A percentile compares a stretch with the other conserved stretches of the same genome.
Evolutionary conservation across 495 filamentous ascomycete species (phyloP).

Genomic region (Penicillium coffeae): DNA sequence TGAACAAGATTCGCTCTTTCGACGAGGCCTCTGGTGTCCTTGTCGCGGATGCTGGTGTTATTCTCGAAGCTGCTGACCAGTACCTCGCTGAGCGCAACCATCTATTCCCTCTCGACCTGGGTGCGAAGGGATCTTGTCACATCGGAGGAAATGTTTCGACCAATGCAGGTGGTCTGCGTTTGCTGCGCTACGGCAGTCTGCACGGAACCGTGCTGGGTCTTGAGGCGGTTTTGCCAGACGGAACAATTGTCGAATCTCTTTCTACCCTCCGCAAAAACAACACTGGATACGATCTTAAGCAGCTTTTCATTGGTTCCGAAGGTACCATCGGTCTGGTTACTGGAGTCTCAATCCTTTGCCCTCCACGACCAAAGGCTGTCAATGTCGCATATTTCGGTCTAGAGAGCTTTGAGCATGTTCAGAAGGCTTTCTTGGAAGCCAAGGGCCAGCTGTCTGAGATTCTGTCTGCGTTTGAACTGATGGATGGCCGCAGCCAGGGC

Average conservation of each 20-base stretch:
- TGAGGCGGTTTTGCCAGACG: slow-evolving; percentile 89
- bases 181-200: slow-evolving; percentile 88
- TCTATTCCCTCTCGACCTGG: slow-evolving; percentile 92
- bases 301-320: slow-evolving; percentile 92
- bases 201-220: slow-evolving; percentile 90
- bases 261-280: slow-evolving; percentile 93
- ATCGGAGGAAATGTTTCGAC: slow-evolving; percentile 98
- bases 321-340: slow-evolving; percentile 95
- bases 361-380: slow-evolving; percentile 74
- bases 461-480: slow-evolving; percentile 94
- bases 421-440: slow-evolving; percentile 75
- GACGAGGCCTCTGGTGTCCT: slow-evolving; percentile 89
- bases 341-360: slow-evolving; percentile 81
- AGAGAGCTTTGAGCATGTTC: slow-evolving; percentile 80
- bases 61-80: slow-evolving; percentile 82
- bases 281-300: slow-evolving; percentile 96
- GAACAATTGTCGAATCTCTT: slow-evolving; percentile 85
- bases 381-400: slow-evolving; percentile 91
- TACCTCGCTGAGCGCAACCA: slow-evolving; percentile 74
- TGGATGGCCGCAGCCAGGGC: slow-evolving; percentile 79
- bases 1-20: slow-evolving; percentile 88
- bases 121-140: slow-evolving; percentile 95
- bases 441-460: slow-evolving; percentile 91
- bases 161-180: slow-evolving; percentile 86
- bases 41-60: slow-evolving; percentile 84